Conservation (phyloP, 129 eudicot species). For the Ambrosia artemisiifolia region DNA sequence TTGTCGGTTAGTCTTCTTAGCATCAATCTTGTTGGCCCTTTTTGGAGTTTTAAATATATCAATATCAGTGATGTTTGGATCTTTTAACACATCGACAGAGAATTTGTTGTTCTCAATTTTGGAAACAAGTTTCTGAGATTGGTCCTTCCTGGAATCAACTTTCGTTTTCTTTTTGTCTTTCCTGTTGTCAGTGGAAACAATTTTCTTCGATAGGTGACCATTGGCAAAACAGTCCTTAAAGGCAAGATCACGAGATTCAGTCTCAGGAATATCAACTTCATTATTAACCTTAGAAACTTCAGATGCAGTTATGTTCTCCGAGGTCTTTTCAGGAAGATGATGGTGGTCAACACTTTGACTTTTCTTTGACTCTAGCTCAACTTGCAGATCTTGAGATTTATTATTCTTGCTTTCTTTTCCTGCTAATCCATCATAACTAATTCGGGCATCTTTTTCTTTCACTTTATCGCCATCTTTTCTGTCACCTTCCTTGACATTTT, state of each 20-base stretch:
- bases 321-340: not conserved
- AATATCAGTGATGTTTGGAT: slow-evolving; percentile 1
- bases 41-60: slow-evolving; percentile 24
- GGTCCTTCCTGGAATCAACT: slow-evolving; percentile 7
- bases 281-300: slow-evolving; percentile 26
- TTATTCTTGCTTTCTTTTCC: not conserved
- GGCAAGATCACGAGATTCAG: slow-evolving; percentile 35
- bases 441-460: not conserved
- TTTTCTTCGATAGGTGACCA: slow-evolving; percentile 25
- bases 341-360: slow-evolving; percentile 8
- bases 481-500: not conserved
- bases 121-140: slow-evolving; percentile 24
- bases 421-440: not conserved
- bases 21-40: slow-evolving; percentile 3
- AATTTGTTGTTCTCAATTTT: slow-evolving; percentile 21
- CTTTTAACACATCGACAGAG: slow-evolving; percentile 23
- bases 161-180: slow-evolving; percentile 24
- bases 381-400: not conserved
- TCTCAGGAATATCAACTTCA: slow-evolving; percentile 9
- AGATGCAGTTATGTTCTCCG: slow-evolving; percentile 11
- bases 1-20: slow-evolving; percentile 19
- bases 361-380: slow-evolving; percentile 9
- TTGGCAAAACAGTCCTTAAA: slow-evolving; percentile 48
- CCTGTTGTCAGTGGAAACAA: slow-evolving; percentile 16
- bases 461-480: slow-evolving; percentile 15